These are phyloP conservation scores for Mallotus repandus DNA, from an alignment of 441 rosid genomes.

Conservation along the genomic window DNA sequence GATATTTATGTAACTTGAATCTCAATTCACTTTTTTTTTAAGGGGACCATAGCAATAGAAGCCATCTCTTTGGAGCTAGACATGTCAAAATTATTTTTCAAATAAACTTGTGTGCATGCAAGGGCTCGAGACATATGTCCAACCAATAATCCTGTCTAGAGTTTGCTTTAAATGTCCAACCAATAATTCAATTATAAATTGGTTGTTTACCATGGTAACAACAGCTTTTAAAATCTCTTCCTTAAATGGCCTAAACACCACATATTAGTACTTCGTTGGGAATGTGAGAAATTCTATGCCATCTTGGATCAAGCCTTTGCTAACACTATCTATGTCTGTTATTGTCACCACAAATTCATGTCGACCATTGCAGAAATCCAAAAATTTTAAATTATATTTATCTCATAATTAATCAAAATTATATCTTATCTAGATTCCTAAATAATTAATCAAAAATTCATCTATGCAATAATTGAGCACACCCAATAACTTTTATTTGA, in stretches of 20 bases:
- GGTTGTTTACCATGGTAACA: conserved; percentile 91
- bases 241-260: conserved; percentile 87
- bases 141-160: no score
- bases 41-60: no score
- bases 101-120: no score
- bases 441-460: background rate
- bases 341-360: conserved; percentile 95
- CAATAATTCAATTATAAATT: no score
- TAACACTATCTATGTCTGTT: conserved; percentile 74
- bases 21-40: no score
- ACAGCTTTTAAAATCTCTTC: conserved; percentile 91
- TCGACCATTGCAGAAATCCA: conserved; percentile 50
- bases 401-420: no score
- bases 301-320: conserved; percentile 85
- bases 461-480: background rate
- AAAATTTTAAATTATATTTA: background rate
- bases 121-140: no score
- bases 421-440: background rate
- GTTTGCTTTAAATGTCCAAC: no score
- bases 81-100: no score
- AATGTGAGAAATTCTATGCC: conserved; percentile 89
- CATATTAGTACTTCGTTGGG: conserved; percentile 83
- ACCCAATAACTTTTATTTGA: background rate
- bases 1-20: no score
- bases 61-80: no score